Base-by-base conservation (phyloP, 2,329 filamentous ascomycete genomes). In the Fusarium oligoseptatum region DNA sequence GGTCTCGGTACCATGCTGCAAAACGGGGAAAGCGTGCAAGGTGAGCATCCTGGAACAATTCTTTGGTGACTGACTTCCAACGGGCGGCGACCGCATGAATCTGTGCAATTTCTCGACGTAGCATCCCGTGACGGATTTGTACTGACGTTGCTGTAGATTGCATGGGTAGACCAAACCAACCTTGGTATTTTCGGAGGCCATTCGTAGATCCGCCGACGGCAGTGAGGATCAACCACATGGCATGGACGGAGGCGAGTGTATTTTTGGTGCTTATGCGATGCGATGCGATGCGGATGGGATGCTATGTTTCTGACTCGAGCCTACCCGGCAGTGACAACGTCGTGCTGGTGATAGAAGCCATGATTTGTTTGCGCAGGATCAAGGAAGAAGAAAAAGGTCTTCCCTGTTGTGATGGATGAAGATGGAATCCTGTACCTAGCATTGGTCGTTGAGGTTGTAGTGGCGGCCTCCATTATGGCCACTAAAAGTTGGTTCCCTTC, bases 51-150 rank as follows among this genome's bases (percentile, higher is more conserved):
- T 32, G n/a, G 61, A 17, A 56, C 27, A 43, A 22, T 34, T 37
- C 60, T 67, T 57, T 45, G 57, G 34, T 61, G 36, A 11, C 50
- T 58, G 36, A 15, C 52, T 60, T 60, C 63, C 41, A 27, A 22
- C 32, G 27, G 62, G 17, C 20, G 27, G 27, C 29, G 27, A 32
- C 24, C 15, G 50, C 50, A 67, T 67, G 52, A 65, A 65, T 60
- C 20, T 48, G 52, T 55, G 66, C 61, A 70, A 75, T 75, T 41
- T 75, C 69, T 72, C 72, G 43, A 70, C 32, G 72, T 73, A 70
- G 72, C 56, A 75, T 73, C 72, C 72, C 69, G 60, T 32, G 34
- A 39, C 32, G 56, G 72, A 73, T 66, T 36, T 48, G 66, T 41
- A 24, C 15, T 62, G 57, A 67, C 39, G 55, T 56, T 67, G 57